phyloP scores from a whole-genome alignment of 129 eudicot species.

The Arctium lappa region DNA sequence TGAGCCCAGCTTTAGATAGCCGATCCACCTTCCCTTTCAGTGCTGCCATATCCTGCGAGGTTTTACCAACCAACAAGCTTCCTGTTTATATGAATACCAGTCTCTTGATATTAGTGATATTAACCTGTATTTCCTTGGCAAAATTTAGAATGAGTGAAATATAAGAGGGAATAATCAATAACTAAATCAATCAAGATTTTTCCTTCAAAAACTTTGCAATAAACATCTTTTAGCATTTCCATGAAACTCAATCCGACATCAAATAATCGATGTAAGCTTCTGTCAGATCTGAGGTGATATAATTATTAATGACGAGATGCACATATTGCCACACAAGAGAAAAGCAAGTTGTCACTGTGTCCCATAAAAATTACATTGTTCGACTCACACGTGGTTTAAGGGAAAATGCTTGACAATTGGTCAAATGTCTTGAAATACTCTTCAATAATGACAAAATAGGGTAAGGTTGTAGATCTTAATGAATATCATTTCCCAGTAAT shows the following conservation, averaged over 20 bases:
- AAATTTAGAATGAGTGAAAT: not conserved
- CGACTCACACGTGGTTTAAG: not conserved
- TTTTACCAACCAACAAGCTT: slow-evolving; percentile 91
- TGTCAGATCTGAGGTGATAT: not conserved
- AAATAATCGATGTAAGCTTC: not conserved
- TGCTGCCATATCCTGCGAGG: slow-evolving; percentile 41
- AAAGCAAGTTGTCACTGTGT: not conserved
- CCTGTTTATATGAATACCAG: slow-evolving; percentile 40
- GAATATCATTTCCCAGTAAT: not conserved
- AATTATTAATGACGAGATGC: not conserved
- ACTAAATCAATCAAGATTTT: not conserved
- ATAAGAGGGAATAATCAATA: slow-evolving; percentile 5
- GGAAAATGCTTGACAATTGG: no score
- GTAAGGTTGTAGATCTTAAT: not conserved
- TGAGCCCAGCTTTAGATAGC: slow-evolving; percentile 71
- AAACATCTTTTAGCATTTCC: not conserved
- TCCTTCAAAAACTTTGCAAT: not conserved
- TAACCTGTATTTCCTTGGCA: not conserved
- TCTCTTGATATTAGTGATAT: not conserved
- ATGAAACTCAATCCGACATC: not conserved
- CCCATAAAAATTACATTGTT: not conserved
- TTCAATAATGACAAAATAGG: not conserved
- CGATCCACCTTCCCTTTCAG: slow-evolving; percentile 53
- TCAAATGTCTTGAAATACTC: no score
- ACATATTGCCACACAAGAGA: not conserved